Evolutionary conservation across 495 filamentous ascomycete genomes (phyloP).

Genomic region (Penicillium waksmanii): DNA sequence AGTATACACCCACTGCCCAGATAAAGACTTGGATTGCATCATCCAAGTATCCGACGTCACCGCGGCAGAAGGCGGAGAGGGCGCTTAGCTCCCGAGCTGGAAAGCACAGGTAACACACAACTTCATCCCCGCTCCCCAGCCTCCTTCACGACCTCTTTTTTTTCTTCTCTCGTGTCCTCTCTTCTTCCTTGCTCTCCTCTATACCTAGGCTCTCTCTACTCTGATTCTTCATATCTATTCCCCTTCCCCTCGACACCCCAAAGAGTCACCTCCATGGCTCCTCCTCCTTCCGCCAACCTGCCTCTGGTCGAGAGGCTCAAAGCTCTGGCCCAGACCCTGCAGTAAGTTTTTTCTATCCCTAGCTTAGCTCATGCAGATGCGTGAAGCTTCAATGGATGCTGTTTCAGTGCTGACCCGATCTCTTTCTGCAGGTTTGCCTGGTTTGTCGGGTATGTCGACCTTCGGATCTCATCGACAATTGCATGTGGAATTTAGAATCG

Average conservation of each 20-base stretch:
- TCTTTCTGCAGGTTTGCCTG: conserved; percentile 62
- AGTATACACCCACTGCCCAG: background rate
- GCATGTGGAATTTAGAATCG: conserved; percentile 3
- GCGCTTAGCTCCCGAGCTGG: conserved; percentile 23
- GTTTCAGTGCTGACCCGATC: conserved; percentile 46
- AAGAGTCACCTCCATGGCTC: conserved; percentile 63
- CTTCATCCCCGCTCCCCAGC: conserved; percentile 31
- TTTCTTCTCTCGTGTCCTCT: conserved; percentile 14
- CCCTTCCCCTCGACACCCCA: conserved; percentile 7
- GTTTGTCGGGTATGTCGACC: conserved; percentile 81
- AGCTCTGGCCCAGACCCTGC: conserved; percentile 80
- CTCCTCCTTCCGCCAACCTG: conserved; percentile 71
- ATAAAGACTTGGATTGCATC: conserved; percentile 20
- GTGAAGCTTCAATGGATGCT: conserved; percentile 17
- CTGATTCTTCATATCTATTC: background rate
- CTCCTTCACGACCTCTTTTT: conserved; percentile 23
- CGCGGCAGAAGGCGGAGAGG: conserved; percentile 12
- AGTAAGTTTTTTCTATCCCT: conserved; percentile 59
- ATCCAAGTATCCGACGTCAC: conserved; percentile 29
- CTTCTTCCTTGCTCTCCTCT: background rate
- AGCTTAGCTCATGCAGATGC: conserved; percentile 23
- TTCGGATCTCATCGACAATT: conserved; percentile 11
- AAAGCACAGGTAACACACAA: conserved; percentile 31
- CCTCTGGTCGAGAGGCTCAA: conserved; percentile 75
- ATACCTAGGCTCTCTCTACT: background rate